Percentiles rank a stretch among this genome's conserved stretches.
phyloP scores from a whole-genome alignment of 176 grass and related monocot species.

The Guadua angustifolia region DNA sequence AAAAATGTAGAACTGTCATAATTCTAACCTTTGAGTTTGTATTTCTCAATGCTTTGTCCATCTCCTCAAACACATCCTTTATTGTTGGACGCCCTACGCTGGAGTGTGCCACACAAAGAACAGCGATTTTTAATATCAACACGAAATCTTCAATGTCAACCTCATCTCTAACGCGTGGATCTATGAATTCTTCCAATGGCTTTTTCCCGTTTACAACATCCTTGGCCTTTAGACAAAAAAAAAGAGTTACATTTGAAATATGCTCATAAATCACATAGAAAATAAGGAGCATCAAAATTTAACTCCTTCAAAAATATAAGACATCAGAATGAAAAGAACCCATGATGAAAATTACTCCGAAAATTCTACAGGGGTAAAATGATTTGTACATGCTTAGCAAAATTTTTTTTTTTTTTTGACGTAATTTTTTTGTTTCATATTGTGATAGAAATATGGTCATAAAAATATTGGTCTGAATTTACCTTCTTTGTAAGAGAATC shows the following conservation, averaged over 20 bases:
- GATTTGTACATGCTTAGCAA: neutral
- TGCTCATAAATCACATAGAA: neutral
- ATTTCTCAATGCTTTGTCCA: constrained; percentile 55
- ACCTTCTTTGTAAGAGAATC: constrained; percentile 73
- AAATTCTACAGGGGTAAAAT: neutral
- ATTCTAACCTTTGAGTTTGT: constrained; percentile 47
- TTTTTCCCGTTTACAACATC: constrained; percentile 60
- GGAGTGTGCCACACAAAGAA: constrained; percentile 60
- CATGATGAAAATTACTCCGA: neutral
- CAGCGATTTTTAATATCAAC: constrained; percentile 50
- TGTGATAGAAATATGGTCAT: neutral
- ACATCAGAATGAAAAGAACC: neutral
- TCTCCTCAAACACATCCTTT: constrained; percentile 57
- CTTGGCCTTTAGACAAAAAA: constrained; percentile 49
- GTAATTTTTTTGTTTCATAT: too few species aligned
- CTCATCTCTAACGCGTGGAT: constrained; percentile 46
- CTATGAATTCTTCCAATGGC: constrained; percentile 59
- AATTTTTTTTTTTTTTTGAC: neutral
- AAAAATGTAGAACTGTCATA: neutral
- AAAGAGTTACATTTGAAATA: neutral
- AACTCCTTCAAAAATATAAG: neutral
- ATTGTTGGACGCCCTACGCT: constrained; percentile 59
- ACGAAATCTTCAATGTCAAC: constrained; percentile 58
- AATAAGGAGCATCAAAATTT: neutral
- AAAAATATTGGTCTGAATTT: neutral